Base-by-base conservation (phyloP, 2,329 filamentous ascomycete genomes). In the Botrytis fabae region DNA sequence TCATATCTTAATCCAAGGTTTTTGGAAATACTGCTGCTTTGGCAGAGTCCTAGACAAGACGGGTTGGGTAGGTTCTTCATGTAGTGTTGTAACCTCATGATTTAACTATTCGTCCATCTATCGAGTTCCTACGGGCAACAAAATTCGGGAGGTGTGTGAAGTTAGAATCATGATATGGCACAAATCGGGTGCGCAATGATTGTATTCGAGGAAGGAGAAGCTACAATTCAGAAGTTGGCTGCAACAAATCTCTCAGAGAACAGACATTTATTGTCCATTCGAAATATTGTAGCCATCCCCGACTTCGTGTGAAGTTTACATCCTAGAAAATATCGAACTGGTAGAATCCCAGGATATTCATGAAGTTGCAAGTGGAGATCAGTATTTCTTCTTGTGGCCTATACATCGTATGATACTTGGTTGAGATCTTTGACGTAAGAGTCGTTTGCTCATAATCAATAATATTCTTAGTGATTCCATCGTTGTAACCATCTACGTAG, bases 201-300 rank as follows among this genome's bases (percentile, higher is more conserved):
- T 18, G 16, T 28, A 18, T 2, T 54, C 18, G 51, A 18, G 51
- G 14, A n/a, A 18, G n/a, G 2, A 54, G 51, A 8, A 28, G 28
- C 6, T n/a, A 3, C 2, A 0, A 28, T 0, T 28, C 0, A 18
- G 14, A 4, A 16, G 12, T 14, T 28, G 25, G 2, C 12, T 28
- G 4, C n/a, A 28, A n/a, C 2, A 44, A 16, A 28, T 54, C 14
- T 2, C 8, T 16, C 4, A 14, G 9, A 16, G 0, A 8, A 16
- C 8, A 28, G 6, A 28, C 1, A 1, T 54, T 7, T 8, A 54
- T 54, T 1, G 2, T 18, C 4, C 51, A 54, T 54, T 54, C 51
- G 14, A n/a, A 16, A 54, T 54, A 12, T 12, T n/a, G 12, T 25
- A n/a, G 48, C 1, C 5, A 14, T n/a, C 12, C 25, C n/a, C 12